These are phyloP conservation scores for Prunus armeniaca DNA, from an alignment of 306 rosid species.

Conservation along the genomic window DNA sequence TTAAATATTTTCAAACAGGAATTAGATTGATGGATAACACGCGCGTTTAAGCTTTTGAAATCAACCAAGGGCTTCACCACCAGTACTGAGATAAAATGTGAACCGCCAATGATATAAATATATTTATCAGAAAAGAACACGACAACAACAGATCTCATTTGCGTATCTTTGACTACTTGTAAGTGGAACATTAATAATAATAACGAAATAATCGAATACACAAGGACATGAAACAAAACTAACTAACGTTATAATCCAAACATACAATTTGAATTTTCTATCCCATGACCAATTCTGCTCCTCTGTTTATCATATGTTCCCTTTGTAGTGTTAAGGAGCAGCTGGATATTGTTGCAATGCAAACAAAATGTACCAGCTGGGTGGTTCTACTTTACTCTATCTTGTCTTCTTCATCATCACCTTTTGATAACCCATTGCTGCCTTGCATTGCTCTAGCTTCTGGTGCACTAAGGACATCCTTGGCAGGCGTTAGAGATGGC, in stretches of 20 bases:
- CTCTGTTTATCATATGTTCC: background rate
- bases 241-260: background rate
- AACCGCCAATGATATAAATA: background rate
- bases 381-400: conserved; percentile 46
- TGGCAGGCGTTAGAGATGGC: conserved; percentile 63
- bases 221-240: background rate
- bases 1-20: no score
- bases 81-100: background rate
- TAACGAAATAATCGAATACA: conserved; percentile 25
- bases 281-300: conserved; percentile 7
- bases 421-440: conserved; percentile 46
- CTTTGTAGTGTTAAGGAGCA: conserved; percentile 10
- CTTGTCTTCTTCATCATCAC: conserved; percentile 83
- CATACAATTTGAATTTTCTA: conserved; percentile 3
- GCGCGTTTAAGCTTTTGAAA: no score
- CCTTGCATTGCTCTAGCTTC: conserved; percentile 49
- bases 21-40: no score
- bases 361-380: conserved; percentile 19
- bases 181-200: conserved; percentile 8
- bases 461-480: conserved; percentile 46
- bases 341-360: conserved; percentile 24
- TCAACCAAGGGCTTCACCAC: no score
- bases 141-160: background rate
- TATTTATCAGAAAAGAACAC: background rate
- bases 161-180: background rate